A percentile compares a stretch with the other conserved stretches of the same genome.
These are phyloP conservation scores for Talaromyces wortmannii DNA, from an alignment of 495 filamentous ascomycete species.

Conservation along the genomic window DNA sequence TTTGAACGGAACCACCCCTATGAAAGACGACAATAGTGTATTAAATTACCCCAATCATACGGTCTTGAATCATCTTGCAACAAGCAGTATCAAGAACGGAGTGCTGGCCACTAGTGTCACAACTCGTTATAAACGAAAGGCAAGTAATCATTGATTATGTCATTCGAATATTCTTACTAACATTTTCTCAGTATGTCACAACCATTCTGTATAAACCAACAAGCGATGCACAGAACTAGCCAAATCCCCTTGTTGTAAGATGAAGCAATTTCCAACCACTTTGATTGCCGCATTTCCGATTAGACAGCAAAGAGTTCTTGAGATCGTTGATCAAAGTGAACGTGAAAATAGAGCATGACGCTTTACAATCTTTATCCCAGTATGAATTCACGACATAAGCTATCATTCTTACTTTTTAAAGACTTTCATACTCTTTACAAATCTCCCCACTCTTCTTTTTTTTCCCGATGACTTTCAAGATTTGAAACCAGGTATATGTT, in stretches of 20 bases:
- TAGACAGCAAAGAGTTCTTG: too few species aligned
- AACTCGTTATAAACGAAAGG: conserved; percentile 94
- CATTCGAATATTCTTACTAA: conserved; percentile 5
- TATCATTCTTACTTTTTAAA: too few species aligned
- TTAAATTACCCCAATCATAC: conserved; percentile 95
- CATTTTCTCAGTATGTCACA: conserved; percentile 72
- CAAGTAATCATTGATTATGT: conserved; percentile 25
- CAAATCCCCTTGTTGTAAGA: neutral
- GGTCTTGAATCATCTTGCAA: conserved; percentile 94
- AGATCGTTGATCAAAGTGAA: too few species aligned
- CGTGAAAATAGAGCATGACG: too few species aligned
- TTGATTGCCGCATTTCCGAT: too few species aligned
- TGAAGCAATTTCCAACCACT: too few species aligned
- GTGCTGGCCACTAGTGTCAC: conserved; percentile 96
- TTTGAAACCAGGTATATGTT: too few species aligned
- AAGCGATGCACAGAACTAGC: conserved; percentile 29
- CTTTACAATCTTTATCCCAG: too few species aligned
- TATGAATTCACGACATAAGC: too few species aligned
- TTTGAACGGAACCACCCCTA: conserved; percentile 77
- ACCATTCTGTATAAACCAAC: conserved; percentile 97
- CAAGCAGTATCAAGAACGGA: conserved; percentile 94
- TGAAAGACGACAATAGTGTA: conserved; percentile 97
- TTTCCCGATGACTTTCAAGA: too few species aligned
- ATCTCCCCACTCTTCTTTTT: too few species aligned
- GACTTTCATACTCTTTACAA: too few species aligned